Evolutionary conservation across 305 asterid species (phyloP), one percentile per base, ranked within the genome.

Genomic region (Solanum hybrid): DNA sequence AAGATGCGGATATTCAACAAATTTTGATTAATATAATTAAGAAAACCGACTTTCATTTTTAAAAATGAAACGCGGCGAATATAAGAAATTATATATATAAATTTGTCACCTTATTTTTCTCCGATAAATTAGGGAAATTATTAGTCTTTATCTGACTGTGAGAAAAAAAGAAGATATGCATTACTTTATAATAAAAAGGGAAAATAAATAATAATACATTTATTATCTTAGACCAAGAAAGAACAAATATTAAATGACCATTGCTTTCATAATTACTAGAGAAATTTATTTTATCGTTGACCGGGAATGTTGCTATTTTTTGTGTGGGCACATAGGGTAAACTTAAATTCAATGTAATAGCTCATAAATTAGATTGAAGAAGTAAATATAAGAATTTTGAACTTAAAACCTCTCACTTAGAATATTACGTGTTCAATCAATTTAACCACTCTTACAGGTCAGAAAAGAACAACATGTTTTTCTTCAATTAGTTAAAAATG

Each of bases 241-340:
- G 42, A 73, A 78, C 51, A 22, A 22, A 78, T 34, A 79, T 79
- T 79, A 26, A 87, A 74, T 34, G 57, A 42, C 85, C 85, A 36
- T n/a, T 10, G 4, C 11, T 79, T 36, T 36, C 85, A 36, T 14
- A 79, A 36, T 79, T 79, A 79, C 31, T n/a, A 79, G 33, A 79
- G 10, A n/a, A 78, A 22, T 76, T 75, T 75, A 13, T 74, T 73
- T 74, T 74, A 6, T 7, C 34, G 37, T 74, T 74, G 37, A 74
- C 80, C 3, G 8, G 20, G 2, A 71, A 12, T 28, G 2, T 12
- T 12, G 34, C 33, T 26, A 5, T 12, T n/a, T 69, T 69, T 71
- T 26, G 0, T 0, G 18, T 26, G 9, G 11, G 3, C 6, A 7
- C 2, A 29, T 8, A 14, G 2, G 3, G 5, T 29, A 8, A 75